Percentiles rank a stretch among this genome's conserved stretches.
Conservation (phyloP, 768 basidiomycete species). For the Kwoniella botswanensis region DNA sequence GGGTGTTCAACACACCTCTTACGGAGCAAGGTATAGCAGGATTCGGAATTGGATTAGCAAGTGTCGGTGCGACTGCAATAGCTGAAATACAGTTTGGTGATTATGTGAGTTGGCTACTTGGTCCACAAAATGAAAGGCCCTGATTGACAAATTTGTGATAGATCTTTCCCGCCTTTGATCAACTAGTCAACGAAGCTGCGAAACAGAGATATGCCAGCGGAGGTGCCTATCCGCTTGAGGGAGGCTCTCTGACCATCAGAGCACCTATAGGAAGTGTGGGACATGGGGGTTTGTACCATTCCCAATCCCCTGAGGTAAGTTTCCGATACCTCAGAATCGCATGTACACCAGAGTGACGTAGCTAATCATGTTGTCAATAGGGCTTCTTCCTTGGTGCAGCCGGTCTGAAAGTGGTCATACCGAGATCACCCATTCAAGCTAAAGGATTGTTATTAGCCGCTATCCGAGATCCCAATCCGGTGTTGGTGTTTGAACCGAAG, state of each 20-base stretch:
- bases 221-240: constrained; percentile 61
- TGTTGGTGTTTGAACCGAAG: constrained; percentile 95
- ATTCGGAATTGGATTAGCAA: constrained; percentile 87
- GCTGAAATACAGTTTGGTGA: constrained; percentile 73
- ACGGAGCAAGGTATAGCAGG: constrained; percentile 78
- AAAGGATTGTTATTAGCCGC: constrained; percentile 85
- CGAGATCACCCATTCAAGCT: constrained; percentile 92
- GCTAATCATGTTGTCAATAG: constrained; percentile 8
- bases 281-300: constrained; percentile 91
- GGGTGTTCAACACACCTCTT: constrained; percentile 93
- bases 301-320: constrained; percentile 79
- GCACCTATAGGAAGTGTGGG: constrained; percentile 89
- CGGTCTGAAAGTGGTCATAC: constrained; percentile 93
- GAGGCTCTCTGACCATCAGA: constrained; percentile 73
- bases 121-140: no score
- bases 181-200: constrained; percentile 93
- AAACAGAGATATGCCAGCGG: constrained; percentile 90
- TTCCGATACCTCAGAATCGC: background rate
- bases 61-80: constrained; percentile 93
- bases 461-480: constrained; percentile 90
- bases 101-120: constrained; percentile 40
- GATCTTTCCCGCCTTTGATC: constrained; percentile 93
- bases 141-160: constrained; percentile 49
- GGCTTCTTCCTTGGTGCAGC: constrained; percentile 88
- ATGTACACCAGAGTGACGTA: no score